Conservation (phyloP, 345 rosid genomes). For the Syzygium oleosum region DNA sequence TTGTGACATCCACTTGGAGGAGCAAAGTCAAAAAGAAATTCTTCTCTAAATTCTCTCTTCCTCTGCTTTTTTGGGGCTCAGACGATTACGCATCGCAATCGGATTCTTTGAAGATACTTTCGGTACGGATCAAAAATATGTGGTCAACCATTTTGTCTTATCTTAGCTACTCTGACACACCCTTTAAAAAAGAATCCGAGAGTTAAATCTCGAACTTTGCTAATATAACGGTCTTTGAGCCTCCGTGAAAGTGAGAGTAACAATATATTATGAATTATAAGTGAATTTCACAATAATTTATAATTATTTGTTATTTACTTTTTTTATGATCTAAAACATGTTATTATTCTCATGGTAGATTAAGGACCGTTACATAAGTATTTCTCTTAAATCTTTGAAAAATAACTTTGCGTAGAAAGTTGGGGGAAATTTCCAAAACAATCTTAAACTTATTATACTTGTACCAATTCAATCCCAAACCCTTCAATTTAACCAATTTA, state of each 20-base stretch:
- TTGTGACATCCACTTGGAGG: background rate
- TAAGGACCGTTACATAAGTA: too few species aligned
- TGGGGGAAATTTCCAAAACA: too few species aligned
- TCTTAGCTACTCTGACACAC: background rate
- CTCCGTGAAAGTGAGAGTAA: too few species aligned
- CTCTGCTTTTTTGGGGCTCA: background rate
- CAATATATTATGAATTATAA: too few species aligned
- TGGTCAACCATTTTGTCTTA: background rate
- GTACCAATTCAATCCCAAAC: too few species aligned
- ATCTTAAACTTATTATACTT: too few species aligned
- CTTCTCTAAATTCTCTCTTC: background rate
- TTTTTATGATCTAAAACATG: too few species aligned
- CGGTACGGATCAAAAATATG: background rate
- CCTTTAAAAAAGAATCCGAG: background rate
- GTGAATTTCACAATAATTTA: too few species aligned
- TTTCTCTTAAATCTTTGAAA: background rate
- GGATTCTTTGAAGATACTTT: background rate
- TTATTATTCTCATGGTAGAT: too few species aligned
- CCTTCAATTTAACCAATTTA: too few species aligned
- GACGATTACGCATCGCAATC: background rate
- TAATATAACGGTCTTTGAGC: too few species aligned
- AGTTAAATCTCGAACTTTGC: background rate
- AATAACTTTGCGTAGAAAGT: background rate
- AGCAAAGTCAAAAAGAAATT: background rate
- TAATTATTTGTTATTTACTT: too few species aligned